Base-by-base conservation (phyloP, 352 stramenopile species). In the Phytopythium helicoides region DNA sequence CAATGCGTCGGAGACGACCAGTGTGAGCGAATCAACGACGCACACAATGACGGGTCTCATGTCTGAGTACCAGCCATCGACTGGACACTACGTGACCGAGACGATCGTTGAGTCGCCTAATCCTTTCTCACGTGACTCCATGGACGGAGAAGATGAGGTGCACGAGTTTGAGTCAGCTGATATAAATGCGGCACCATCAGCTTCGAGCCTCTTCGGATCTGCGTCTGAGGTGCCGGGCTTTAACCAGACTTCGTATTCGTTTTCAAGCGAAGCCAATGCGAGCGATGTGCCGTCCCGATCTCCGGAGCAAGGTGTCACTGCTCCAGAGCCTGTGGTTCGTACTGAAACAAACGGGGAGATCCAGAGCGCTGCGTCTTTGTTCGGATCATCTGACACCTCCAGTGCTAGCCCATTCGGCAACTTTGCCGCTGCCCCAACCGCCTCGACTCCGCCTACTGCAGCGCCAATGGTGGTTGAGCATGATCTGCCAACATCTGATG, bases 1-100 rank as follows among this genome's bases (percentile, higher is more conserved):
- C n/a, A 84, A 86, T 42, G 71, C 59, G 19, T 86, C 75, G 1
- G 72, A 84, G 57, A 78, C 70, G 10, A 73, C 64, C 11, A 86
- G 74, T 40, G 60, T 83, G 55, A 77, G 68, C 56, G 75, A 73
- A 10, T 79, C 72, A 31, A 59, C 67, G 28, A 61, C 68, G 15
- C 68, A 62, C 33, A 66, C 67, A 18, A 78, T 69, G 19, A 50
- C 54, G 16, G 65, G 66, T 18, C 63, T 69, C 52, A 61, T 66
- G 16, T 75, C 69, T 1, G 67, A 81, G 33, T 73, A 68, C 35
- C 64, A 56, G 21, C 33, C 52, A n/a, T 52, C 68, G 6, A 68
- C 47, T 42, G 67, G 67, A 11, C 60, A 71, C 15, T 81, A 77
- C 51, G 62, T 70, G 45, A 69, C 52, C n/a, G 64, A 74, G 41